Percentiles rank a stretch among this genome's conserved stretches.
These are phyloP conservation scores for Rhodotorula sp. DNA, from an alignment of 1,284 basidiomycete species.

Conservation along the genomic window DNA sequence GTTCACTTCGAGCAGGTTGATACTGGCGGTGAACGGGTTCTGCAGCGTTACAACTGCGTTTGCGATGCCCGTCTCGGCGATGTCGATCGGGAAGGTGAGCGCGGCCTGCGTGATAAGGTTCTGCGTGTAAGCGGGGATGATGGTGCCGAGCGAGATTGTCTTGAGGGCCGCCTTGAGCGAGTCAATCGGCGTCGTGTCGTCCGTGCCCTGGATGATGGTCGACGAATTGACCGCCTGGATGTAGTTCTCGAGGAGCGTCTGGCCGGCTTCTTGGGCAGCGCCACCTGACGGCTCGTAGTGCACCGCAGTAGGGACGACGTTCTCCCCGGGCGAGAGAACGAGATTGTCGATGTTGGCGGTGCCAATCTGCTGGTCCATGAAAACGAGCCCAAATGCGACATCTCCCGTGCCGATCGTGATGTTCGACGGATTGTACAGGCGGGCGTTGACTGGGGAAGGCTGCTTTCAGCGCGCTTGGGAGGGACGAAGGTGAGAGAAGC, in stretches of 20 bases:
- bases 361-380: conserved; percentile 63
- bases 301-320: conserved; percentile 57
- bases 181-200: conserved; percentile 63
- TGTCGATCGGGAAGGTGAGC: conserved; percentile 45
- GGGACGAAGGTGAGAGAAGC: conserved; percentile 44
- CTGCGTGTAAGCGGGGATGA: conserved; percentile 67
- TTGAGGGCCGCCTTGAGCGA: conserved; percentile 68
- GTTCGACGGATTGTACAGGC: conserved; percentile 58
- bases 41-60: conserved; percentile 60
- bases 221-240: conserved; percentile 65
- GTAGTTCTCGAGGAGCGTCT: conserved; percentile 66
- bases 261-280: conserved; percentile 59
- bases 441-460: conserved; percentile 56
- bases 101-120: conserved; percentile 59
- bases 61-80: conserved; percentile 59
- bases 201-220: conserved; percentile 63
- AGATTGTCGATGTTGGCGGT: conserved; percentile 59
- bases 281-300: conserved; percentile 65
- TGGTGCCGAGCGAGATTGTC: conserved; percentile 63
- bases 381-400: conserved; percentile 64
- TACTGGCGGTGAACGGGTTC: conserved; percentile 75
- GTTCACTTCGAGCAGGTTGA: conserved; percentile 65
- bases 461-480: no score
- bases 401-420: conserved; percentile 70
- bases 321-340: conserved; percentile 43